Conservation (phyloP, 2,329 filamentous ascomycete genomes). For the Stachybotrys elegans region DNA sequence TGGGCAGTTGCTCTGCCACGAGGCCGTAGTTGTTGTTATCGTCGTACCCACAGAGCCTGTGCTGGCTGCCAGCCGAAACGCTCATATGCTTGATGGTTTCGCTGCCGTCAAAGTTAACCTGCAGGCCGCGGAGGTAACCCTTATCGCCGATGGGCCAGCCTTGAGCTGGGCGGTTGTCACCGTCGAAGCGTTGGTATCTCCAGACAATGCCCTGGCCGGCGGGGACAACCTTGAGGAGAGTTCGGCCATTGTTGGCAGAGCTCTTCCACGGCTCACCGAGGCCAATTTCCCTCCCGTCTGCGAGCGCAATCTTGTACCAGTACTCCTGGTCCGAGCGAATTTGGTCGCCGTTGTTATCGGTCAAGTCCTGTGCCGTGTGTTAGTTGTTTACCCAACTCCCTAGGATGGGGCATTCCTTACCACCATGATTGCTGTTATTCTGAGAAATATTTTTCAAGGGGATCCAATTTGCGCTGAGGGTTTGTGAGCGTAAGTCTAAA, state of each 20-base stretch:
- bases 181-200: constrained; percentile 2
- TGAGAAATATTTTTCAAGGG: too few relatives aligned
- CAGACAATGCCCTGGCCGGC: constrained; percentile 3
- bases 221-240: not conserved
- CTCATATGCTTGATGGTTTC: constrained; percentile 1
- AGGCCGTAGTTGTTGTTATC: constrained; percentile 2
- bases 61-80: not conserved
- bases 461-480: too few relatives aligned
- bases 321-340: not conserved
- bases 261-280: not conserved
- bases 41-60: constrained; percentile 3
- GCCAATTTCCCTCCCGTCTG: constrained; percentile 3
- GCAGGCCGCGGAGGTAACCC: constrained; percentile 3
- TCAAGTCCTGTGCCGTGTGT: too few relatives aligned
- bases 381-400: too few relatives aligned
- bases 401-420: too few relatives aligned
- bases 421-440: too few relatives aligned
- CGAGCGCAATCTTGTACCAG: constrained; percentile 4
- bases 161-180: not conserved
- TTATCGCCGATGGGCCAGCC: constrained; percentile 5
- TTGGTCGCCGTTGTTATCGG: constrained; percentile 1
- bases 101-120: not conserved
- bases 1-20: not conserved
- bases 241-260: not conserved
- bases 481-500: too few relatives aligned